Evolutionary conservation across 2,329 filamentous ascomycete species (phyloP).

Genomic region (Fusarium bactridioides): DNA sequence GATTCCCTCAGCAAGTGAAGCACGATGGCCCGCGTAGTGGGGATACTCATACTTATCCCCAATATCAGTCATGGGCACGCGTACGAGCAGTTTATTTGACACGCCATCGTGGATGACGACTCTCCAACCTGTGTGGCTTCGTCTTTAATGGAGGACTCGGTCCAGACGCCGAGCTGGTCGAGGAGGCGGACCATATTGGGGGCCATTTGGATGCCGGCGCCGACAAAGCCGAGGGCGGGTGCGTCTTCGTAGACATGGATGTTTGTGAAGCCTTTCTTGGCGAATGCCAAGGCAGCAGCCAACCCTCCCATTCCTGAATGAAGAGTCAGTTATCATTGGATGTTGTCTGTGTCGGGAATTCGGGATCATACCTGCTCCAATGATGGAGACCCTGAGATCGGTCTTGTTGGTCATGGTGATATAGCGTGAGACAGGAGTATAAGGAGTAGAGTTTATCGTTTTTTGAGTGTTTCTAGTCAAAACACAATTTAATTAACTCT

Average conservation of each 20-base stretch:
- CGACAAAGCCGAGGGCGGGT: conserved; percentile 19
- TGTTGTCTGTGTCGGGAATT: no score
- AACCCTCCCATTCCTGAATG: conserved; percentile 21
- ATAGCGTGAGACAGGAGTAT: background rate
- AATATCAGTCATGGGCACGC: conserved; percentile 5
- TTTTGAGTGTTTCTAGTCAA: fast-evolving
- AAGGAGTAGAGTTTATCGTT: background rate
- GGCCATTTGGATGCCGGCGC: conserved; percentile 25
- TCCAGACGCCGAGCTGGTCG: conserved; percentile 15
- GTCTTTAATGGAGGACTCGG: background rate
- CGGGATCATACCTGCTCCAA: conserved; percentile 9
- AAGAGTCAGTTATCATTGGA: background rate
- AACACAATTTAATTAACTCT: background rate
- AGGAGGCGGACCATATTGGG: conserved; percentile 24
- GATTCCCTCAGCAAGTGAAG: conserved; percentile 3
- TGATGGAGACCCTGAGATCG: background rate
- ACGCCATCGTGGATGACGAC: conserved; percentile 1
- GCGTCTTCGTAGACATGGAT: conserved; percentile 22
- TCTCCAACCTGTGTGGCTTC: conserved; percentile 2
- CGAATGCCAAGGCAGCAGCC: conserved; percentile 13
- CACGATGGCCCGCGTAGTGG: conserved; percentile 14
- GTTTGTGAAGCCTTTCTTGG: conserved; percentile 24
- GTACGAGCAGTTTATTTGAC: background rate
- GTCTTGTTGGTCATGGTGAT: background rate
- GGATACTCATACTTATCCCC: conserved; percentile 10